Evolutionary conservation across 257 asterid genomes (phyloP).

Genomic region (Nicotiana benthamiana): DNA sequence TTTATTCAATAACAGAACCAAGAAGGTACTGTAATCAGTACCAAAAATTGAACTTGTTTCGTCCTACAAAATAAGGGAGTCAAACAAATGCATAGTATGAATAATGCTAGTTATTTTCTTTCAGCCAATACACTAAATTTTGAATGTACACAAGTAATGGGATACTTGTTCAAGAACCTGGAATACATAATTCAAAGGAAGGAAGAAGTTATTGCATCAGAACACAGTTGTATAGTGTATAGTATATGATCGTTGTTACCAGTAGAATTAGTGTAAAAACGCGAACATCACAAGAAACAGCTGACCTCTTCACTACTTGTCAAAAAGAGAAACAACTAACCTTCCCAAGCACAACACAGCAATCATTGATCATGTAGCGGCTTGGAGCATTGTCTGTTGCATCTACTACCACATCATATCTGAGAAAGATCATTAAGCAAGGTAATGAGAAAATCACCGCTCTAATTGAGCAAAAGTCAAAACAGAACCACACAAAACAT

Average conservation of each 20-base stretch:
- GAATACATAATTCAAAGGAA: neutral
- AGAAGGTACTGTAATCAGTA: too few species aligned
- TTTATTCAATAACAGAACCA: too few species aligned
- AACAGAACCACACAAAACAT: neutral
- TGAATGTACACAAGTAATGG: too few species aligned
- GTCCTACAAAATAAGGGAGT: too few species aligned
- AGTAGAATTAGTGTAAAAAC: neutral
- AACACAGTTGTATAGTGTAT: neutral
- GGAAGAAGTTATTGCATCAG: neutral
- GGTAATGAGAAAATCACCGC: conserved; percentile 14
- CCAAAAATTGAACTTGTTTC: too few species aligned
- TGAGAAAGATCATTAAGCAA: conserved; percentile 19
- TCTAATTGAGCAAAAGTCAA: neutral
- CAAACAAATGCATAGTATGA: too few species aligned
- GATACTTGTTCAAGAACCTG: neutral
- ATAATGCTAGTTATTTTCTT: too few species aligned
- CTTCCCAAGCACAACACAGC: conserved; percentile 90
- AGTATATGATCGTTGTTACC: neutral
- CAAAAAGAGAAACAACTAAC: conserved; percentile 32
- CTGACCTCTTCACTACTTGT: neutral
- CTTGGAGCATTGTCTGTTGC: conserved; percentile 96
- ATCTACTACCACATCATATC: conserved; percentile 91
- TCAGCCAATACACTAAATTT: too few species aligned
- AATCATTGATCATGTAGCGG: conserved; percentile 94
- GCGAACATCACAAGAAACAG: neutral